A percentile compares a stretch with the other conserved stretches of the same genome.
Conservation (phyloP, 345 rosid species). For the Linum tenue region DNA sequence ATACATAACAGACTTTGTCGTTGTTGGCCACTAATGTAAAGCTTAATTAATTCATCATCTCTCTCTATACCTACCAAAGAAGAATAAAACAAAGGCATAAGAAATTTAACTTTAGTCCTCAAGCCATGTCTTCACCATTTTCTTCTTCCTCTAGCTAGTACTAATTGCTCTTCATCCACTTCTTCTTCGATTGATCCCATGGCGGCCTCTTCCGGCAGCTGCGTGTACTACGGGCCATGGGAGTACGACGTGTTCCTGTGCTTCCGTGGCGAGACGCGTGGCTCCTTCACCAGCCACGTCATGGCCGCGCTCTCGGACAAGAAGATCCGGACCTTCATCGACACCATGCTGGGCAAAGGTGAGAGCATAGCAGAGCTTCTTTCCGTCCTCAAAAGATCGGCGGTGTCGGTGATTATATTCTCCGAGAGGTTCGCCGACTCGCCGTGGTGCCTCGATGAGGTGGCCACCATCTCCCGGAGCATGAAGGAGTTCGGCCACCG, state of each 20-base stretch:
- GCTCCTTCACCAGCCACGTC: neutral
- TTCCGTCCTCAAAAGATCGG: neutral
- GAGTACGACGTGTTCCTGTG: neutral
- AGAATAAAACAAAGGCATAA: too few species aligned
- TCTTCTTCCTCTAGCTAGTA: too few species aligned
- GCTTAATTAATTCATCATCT: too few species aligned
- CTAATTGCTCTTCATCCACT: neutral
- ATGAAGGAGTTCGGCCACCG: neutral
- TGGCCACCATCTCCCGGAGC: neutral
- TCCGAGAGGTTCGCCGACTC: neutral
- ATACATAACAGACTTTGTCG: too few species aligned
- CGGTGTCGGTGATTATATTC: neutral
- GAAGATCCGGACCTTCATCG: neutral
- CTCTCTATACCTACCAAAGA: too few species aligned
- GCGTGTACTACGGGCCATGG: neutral
- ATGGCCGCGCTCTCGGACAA: neutral
- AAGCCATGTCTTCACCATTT: too few species aligned
- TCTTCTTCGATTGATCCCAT: neutral
- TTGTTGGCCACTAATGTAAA: too few species aligned
- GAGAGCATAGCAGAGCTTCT: neutral
- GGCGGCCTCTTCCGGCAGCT: neutral
- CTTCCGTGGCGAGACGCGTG: neutral
- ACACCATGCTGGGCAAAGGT: neutral
- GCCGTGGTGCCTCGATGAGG: neutral
- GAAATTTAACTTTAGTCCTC: too few species aligned